Evolutionary conservation across 768 basidiomycete genomes (phyloP).

Genomic region (Psilocybe tampanensis): DNA sequence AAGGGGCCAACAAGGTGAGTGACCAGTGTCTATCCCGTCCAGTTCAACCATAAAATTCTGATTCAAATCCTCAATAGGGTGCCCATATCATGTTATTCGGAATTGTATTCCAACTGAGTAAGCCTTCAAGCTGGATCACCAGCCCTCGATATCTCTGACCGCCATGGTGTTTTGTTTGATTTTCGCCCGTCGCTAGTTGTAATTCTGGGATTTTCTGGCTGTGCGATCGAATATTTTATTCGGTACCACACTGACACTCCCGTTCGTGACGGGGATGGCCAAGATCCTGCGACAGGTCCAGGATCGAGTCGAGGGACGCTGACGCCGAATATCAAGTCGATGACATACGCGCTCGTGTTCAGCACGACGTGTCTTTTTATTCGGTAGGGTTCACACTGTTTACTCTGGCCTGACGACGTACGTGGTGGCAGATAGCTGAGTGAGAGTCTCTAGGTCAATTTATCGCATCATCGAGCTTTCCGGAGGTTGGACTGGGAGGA

Average conservation of each 20-base stretch:
- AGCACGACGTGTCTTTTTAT: not conserved
- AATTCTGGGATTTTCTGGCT: slow-evolving; percentile 41
- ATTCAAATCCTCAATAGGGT: slow-evolving; percentile 29
- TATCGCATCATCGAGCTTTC: slow-evolving; percentile 54
- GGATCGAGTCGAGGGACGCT: not conserved
- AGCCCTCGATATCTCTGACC: not conserved
- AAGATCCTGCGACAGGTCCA: not conserved
- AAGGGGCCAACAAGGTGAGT: slow-evolving; percentile 4
- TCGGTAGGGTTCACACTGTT: not conserved
- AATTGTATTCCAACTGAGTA: slow-evolving; percentile 49
- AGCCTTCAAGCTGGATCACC: not conserved
- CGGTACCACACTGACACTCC: slow-evolving; percentile 40
- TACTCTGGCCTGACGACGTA: slow-evolving; percentile 14
- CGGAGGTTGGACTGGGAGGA: slow-evolving; percentile 51
- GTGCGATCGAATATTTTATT: slow-evolving; percentile 46
- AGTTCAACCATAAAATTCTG: too few relatives aligned
- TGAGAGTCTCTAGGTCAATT: slow-evolving; percentile 38
- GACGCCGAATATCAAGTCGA: not conserved
- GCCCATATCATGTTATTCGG: slow-evolving; percentile 55
- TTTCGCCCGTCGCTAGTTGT: slow-evolving; percentile 31
- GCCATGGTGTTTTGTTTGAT: too few relatives aligned
- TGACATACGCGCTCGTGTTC: not conserved
- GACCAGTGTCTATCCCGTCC: too few relatives aligned
- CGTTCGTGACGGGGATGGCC: slow-evolving; percentile 14
- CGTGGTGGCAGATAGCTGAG: too few relatives aligned